Evolutionary conservation across 225 moss, liverwort and hornwort genomes (phyloP), one percentile per base, ranked within the genome.

Genomic region (Sphagnum tenellum): DNA sequence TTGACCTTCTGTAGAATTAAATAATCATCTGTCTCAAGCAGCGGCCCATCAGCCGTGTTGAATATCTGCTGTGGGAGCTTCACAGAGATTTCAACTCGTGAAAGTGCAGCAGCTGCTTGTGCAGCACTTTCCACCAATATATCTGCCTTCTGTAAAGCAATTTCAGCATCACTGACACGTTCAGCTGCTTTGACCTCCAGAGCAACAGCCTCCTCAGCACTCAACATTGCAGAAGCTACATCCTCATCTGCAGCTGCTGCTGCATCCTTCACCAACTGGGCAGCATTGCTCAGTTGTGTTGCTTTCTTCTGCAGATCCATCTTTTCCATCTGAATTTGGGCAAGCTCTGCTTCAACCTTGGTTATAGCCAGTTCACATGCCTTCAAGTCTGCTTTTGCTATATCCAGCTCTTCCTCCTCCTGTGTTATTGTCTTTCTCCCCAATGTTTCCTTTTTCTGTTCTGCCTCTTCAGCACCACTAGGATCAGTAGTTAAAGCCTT

Each of bases 121-220:
- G 75, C 69, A 61, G 82, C 80, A 61, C 84, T 83, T 56, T 71
- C 76, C 49, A 82, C 78, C 49, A 77, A 92, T 50, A 67, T 86
- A 65, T 87, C 83, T 65, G 84, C 84, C 81, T 84, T 94, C 47
- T 81, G 86, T 59, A 85, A 68, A 50, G 89, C 84, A 60, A 88
- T 77, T 70, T 88, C 84, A 56, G 86, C 89, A 79, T 93, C 89
- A 63, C 82, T 74, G 46, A 88, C 69, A 70, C 82, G 71, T 74
- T 93, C 81, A 45, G 88, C 80, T 49, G 89, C 84, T 79, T 82
- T 88, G 62, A 93, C 78, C 74, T 90, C 80, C 78, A 72, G 51
- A 65, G 93, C 93, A 55, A 89, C 89, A 64, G 89, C 80, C 71
- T 79, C 77, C 78, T 93, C 93, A 46, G 93, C 93, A 60, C 78